Evolutionary conservation across 805 yeast species (phyloP).

Genomic region (Ogataea trehaloabstinens): DNA sequence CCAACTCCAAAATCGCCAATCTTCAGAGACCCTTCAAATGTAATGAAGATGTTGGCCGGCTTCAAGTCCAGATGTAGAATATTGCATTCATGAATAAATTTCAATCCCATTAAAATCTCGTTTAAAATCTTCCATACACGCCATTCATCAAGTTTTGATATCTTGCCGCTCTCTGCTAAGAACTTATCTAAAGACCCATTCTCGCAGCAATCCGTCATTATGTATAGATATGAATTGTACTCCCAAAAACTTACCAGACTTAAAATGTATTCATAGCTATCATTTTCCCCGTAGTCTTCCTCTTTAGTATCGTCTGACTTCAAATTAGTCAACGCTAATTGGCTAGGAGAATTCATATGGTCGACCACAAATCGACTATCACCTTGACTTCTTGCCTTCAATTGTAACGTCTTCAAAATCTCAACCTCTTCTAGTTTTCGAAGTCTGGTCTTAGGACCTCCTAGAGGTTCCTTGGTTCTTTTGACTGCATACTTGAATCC

Average conservation of each 20-base stretch:
- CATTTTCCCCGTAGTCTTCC: conserved; percentile 29
- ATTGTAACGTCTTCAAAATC: conserved; percentile 48
- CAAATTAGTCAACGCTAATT: not conserved
- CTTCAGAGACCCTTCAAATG: conserved; percentile 91
- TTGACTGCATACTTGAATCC: conserved; percentile 80
- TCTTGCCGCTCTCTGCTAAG: conserved; percentile 70
- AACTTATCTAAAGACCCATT: conserved; percentile 84
- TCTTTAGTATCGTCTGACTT: conserved; percentile 16
- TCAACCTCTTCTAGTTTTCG: conserved; percentile 76
- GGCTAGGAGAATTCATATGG: not conserved
- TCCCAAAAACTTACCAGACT: conserved; percentile 87
- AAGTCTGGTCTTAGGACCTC: conserved; percentile 56
- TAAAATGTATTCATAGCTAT: conserved; percentile 75
- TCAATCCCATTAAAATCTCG: conserved; percentile 76
- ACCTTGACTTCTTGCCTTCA: conserved; percentile 28
- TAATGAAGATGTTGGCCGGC: conserved; percentile 91
- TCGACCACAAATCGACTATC: conserved; percentile 1
- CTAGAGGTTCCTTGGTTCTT: conserved; percentile 67
- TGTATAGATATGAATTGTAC: conserved; percentile 67
- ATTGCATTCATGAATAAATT: conserved; percentile 72
- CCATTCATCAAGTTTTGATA: conserved; percentile 88
- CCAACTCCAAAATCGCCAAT: conserved; percentile 98
- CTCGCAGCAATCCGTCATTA: conserved; percentile 94
- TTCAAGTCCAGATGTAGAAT: conserved; percentile 87
- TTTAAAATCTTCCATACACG: conserved; percentile 94